These are phyloP conservation scores for Gelatoporia subvermispora DNA, from an alignment of 768 basidiomycete genomes.

Conservation along the genomic window DNA sequence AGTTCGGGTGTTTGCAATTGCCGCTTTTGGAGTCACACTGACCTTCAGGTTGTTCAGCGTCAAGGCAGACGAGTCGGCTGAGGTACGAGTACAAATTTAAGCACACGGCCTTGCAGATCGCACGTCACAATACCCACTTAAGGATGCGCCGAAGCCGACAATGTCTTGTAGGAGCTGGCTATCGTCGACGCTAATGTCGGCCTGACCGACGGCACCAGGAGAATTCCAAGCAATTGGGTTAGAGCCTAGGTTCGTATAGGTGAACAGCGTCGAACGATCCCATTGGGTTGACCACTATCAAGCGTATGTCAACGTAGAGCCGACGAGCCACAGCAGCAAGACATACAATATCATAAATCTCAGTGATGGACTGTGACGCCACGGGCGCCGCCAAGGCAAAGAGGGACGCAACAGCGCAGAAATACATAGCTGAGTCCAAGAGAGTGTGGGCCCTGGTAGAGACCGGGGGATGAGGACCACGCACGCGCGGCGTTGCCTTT, in stretches of 20 bases:
- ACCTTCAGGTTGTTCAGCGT: constrained; percentile 65
- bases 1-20: not conserved
- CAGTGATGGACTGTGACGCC: constrained; percentile 24
- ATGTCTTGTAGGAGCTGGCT: constrained; percentile 51
- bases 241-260: constrained; percentile 35
- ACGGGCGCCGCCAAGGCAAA: constrained; percentile 17
- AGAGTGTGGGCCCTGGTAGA: not conserved
- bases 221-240: constrained; percentile 49
- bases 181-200: constrained; percentile 62
- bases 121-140: constrained; percentile 38
- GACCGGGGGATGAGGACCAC: not conserved
- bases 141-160: constrained; percentile 59
- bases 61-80: constrained; percentile 70
- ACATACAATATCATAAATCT: constrained; percentile 26
- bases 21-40: not conserved
- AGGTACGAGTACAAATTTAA: not conserved
- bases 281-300: constrained; percentile 31
- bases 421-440: constrained; percentile 1
- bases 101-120: not conserved
- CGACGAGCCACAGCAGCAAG: not conserved
- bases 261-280: constrained; percentile 43
- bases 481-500: not conserved
- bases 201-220: constrained; percentile 51
- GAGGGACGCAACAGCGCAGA: constrained; percentile 1
- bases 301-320: not conserved